These are phyloP conservation scores for Phytophthora fragariaefolia DNA, from an alignment of 352 stramenopile species.

Conservation along the genomic window DNA sequence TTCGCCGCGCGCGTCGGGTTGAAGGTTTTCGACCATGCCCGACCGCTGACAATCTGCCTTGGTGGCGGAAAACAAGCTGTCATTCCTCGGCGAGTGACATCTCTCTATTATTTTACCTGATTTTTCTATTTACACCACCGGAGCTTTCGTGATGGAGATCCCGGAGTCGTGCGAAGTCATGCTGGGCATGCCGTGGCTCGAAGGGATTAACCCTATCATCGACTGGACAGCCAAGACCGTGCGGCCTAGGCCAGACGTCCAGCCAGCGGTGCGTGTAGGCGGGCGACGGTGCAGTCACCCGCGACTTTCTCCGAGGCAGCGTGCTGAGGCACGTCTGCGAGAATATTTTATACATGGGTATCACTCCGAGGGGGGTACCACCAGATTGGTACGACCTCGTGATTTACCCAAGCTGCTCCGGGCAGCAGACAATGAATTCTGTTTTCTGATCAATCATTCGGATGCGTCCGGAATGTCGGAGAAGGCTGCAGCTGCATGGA, in stretches of 20 bases:
- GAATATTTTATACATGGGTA: conserved; percentile 3
- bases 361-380: neutral
- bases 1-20: neutral
- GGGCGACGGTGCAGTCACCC: neutral
- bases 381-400: neutral
- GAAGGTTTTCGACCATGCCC: neutral
- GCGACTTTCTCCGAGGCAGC: neutral
- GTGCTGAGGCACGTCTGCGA: conserved; percentile 1
- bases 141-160: conserved; percentile 20
- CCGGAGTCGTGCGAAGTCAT: conserved; percentile 11
- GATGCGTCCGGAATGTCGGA: neutral
- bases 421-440: conserved; percentile 8
- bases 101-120: conserved; percentile 4
- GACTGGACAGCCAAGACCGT: conserved; percentile 5
- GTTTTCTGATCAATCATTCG: neutral
- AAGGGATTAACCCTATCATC: conserved; percentile 10
- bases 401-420: neutral
- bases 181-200: conserved; percentile 20
- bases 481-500: neutral
- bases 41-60: conserved; percentile 1
- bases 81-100: conserved; percentile 3
- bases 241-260: neutral
- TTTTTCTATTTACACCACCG: conserved; percentile 5
- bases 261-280: neutral
- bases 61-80: conserved; percentile 6